Evolutionary conservation across 1,284 basidiomycete genomes (phyloP).

Genomic region (Ustilago curta): DNA sequence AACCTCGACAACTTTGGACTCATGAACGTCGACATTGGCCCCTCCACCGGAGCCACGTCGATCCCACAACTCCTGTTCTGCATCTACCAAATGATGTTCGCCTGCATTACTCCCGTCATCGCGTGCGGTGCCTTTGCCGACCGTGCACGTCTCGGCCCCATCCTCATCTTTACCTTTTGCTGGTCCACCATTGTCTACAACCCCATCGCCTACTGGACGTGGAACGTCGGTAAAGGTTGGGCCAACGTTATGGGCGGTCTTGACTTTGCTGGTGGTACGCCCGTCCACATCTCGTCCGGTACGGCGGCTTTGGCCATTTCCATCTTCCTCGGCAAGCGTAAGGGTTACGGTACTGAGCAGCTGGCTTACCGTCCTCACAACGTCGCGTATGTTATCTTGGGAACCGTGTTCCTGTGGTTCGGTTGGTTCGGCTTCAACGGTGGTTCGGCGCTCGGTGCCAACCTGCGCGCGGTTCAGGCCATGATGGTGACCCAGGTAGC

Average conservation of each 20-base stretch:
- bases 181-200: constrained; percentile 92
- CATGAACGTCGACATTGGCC: constrained; percentile 80
- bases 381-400: constrained; percentile 69
- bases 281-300: constrained; percentile 71
- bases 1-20: constrained; percentile 81
- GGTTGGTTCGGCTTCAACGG: constrained; percentile 70
- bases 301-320: constrained; percentile 68
- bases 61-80: constrained; percentile 87
- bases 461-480: constrained; percentile 70
- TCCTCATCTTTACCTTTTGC: constrained; percentile 84
- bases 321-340: constrained; percentile 70
- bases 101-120: constrained; percentile 76
- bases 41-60: constrained; percentile 72
- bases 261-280: constrained; percentile 71
- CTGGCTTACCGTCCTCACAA: constrained; percentile 70
- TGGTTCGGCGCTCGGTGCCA: constrained; percentile 70
- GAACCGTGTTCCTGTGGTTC: constrained; percentile 71
- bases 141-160: constrained; percentile 85
- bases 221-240: constrained; percentile 67
- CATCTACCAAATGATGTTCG: constrained; percentile 91
- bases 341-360: constrained; percentile 70
- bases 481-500: constrained; percentile 74
- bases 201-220: constrained; percentile 68
- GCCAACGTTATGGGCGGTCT: constrained; percentile 68
- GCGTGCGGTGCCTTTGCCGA: constrained; percentile 93